A percentile compares a stretch with the other conserved stretches of the same genome.
Evolutionary conservation across 2,329 filamentous ascomycete genomes (phyloP).

Genomic region (Lasiodiplodia sp.): DNA sequence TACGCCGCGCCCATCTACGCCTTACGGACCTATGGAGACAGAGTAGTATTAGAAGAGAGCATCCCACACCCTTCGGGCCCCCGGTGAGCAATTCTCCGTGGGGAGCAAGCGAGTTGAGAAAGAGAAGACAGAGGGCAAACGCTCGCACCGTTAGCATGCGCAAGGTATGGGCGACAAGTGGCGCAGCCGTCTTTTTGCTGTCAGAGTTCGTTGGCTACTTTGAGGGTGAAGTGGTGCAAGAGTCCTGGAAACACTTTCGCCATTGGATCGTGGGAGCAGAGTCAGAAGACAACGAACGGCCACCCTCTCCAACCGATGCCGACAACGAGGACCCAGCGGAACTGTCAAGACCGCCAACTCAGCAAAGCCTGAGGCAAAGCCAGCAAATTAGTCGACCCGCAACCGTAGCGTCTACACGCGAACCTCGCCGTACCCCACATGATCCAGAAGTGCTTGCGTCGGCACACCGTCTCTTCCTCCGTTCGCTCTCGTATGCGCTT

Average conservation of each 20-base stretch:
- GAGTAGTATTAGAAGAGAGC: constrained; percentile 76
- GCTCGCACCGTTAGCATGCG: constrained; percentile 73
- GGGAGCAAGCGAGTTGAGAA: constrained; percentile 66
- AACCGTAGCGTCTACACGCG: constrained; percentile 4
- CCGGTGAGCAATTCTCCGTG: constrained; percentile 67
- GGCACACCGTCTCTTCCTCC: constrained; percentile 80
- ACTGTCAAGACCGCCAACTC: neutral
- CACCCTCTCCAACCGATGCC: neutral
- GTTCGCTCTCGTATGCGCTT: constrained; percentile 70
- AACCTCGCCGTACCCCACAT: constrained; percentile 54
- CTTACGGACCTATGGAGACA: constrained; percentile 88
- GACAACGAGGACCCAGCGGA: neutral
- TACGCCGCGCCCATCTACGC: constrained; percentile 84
- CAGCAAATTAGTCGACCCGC: constrained; percentile 19
- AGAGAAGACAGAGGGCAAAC: constrained; percentile 70
- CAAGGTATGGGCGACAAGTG: constrained; percentile 87
- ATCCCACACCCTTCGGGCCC: constrained; percentile 71
- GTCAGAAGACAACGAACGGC: constrained; percentile 2
- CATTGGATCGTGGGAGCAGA: constrained; percentile 67
- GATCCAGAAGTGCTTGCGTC: constrained; percentile 86
- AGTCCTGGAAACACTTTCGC: constrained; percentile 81
- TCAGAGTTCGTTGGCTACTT: constrained; percentile 88
- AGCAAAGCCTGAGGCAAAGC: constrained; percentile 4
- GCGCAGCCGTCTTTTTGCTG: constrained; percentile 86
- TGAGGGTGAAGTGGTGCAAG: constrained; percentile 85